Evolutionary conservation across 495 filamentous ascomycete genomes (phyloP), one percentile per base, ranked within the genome.

Genomic region (Aspergillus nanangensis): DNA sequence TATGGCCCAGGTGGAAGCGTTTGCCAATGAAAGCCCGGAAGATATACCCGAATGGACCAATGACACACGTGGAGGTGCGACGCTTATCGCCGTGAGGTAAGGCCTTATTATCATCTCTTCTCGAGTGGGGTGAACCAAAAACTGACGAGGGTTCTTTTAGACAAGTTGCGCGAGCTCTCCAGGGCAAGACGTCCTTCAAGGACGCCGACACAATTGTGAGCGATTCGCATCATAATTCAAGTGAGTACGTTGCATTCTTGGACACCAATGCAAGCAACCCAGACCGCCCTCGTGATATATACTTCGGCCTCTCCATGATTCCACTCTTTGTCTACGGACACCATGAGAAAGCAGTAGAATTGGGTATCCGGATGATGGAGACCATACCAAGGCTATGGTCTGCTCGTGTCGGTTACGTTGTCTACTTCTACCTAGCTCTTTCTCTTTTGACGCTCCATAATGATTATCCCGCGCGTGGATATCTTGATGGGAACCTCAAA

Each of bases 41-140:
- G 90, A 94, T 42, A 78, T 90, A 38, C 80, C 77, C 1, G 76
- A 79, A 31, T 95, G 87, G 88, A 59, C 75, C 22, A 67, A 77
- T 35, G 88, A 94, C 61, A 80, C 85, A n/a, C 78, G 88, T 21
- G 90, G 89, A 13, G 90, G 90, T 9, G 80, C 80, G 5, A 72
- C 87, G 50, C 72, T 94, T 9, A 76, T 88, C 45, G 74, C 80
- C 17, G 74, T 87, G 11, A 59, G 69, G 62, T 66, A 53, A 53
- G 65, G n/a, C n/a, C n/a, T 49, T 35, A 5, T 2, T 13, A 21
- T 18, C 27, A 11, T 32, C 11, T 13, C 14, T 18, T 14, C 24
- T 42, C 9, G 3, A 17, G 18, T 18, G 17, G 2, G n/a, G 22
- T 0, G n/a, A 41, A 4, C 10, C 2, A 39, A 46, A 36, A 23